Percentiles rank a stretch among this genome's conserved stretches.
Conservation (phyloP, 495 filamentous ascomycete genomes). For the Schizothecium vesticola region DNA sequence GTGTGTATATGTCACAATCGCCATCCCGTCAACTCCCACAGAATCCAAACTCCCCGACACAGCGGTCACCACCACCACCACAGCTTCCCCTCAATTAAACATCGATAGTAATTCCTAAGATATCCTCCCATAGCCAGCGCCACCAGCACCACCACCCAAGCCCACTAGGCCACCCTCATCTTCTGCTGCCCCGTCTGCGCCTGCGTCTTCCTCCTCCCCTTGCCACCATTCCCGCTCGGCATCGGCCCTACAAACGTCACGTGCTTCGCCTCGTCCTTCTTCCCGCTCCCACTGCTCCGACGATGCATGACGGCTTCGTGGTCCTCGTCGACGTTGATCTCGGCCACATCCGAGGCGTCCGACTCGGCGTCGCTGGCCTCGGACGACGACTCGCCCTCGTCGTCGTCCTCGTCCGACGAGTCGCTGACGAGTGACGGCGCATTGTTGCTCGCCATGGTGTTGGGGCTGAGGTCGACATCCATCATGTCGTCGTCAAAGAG, state of each 20-base stretch:
- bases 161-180: not conserved
- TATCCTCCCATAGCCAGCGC: not conserved
- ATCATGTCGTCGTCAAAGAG: slow-evolving; percentile 46
- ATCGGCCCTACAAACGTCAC: slow-evolving; percentile 38
- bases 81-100: not conserved
- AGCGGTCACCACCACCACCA: not conserved
- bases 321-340: slow-evolving; percentile 41
- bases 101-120: not conserved
- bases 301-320: slow-evolving; percentile 32
- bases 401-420: slow-evolving; percentile 70
- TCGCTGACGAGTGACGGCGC: slow-evolving; percentile 86
- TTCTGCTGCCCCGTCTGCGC: not conserved
- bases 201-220: not conserved
- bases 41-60: not conserved
- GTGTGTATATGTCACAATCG: not conserved
- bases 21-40: not conserved
- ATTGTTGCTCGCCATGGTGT: slow-evolving; percentile 71
- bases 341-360: slow-evolving; percentile 45
- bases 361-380: slow-evolving; percentile 39
- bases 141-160: not conserved
- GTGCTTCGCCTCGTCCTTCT: slow-evolving; percentile 42
- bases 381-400: slow-evolving; percentile 44
- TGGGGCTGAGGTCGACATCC: slow-evolving; percentile 67
- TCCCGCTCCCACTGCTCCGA: slow-evolving; percentile 27
- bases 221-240: not conserved